Evolutionary conservation across 805 yeast genomes (phyloP).

Genomic region (Saturnispora saitoi): DNA sequence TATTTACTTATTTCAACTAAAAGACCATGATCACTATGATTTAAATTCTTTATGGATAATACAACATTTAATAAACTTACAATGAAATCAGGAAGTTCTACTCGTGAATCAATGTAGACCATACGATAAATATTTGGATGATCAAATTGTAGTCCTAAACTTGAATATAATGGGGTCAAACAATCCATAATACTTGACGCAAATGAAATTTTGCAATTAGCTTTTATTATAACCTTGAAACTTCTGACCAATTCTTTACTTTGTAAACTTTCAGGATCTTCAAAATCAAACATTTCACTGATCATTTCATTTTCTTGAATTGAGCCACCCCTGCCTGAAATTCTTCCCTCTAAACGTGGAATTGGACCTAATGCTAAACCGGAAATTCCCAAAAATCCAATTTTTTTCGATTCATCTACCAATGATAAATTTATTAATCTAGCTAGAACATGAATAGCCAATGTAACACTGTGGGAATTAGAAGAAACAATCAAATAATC

Average conservation of each 20-base stretch:
- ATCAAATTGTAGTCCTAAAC: constrained; percentile 62
- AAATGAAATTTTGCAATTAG: constrained; percentile 70
- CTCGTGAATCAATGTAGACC: constrained; percentile 54
- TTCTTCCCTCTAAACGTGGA: constrained; percentile 73
- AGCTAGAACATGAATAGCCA: constrained; percentile 61
- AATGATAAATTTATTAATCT: constrained; percentile 41
- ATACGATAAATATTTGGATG: constrained; percentile 89
- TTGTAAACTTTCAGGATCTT: constrained; percentile 61
- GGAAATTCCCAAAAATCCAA: constrained; percentile 86
- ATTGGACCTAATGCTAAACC: constrained; percentile 90
- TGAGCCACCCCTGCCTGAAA: constrained; percentile 59
- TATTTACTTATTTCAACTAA: constrained; percentile 58
- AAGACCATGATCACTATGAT: constrained; percentile 25
- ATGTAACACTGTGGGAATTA: constrained; percentile 92
- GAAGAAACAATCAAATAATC: constrained; percentile 81
- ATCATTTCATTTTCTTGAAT: constrained; percentile 81
- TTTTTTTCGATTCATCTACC: constrained; percentile 42
- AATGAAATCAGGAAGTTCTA: constrained; percentile 34
- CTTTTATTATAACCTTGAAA: constrained; percentile 52
- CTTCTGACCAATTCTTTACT: constrained; percentile 63
- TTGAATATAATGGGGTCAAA: constrained; percentile 84
- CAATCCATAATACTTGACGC: constrained; percentile 88
- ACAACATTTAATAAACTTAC: constrained; percentile 25
- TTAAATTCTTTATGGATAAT: constrained; percentile 22
- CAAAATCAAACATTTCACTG: constrained; percentile 81